These are phyloP conservation scores for Rubroshorea leprosula DNA, from an alignment of 345 rosid species.

Conservation along the genomic window DNA sequence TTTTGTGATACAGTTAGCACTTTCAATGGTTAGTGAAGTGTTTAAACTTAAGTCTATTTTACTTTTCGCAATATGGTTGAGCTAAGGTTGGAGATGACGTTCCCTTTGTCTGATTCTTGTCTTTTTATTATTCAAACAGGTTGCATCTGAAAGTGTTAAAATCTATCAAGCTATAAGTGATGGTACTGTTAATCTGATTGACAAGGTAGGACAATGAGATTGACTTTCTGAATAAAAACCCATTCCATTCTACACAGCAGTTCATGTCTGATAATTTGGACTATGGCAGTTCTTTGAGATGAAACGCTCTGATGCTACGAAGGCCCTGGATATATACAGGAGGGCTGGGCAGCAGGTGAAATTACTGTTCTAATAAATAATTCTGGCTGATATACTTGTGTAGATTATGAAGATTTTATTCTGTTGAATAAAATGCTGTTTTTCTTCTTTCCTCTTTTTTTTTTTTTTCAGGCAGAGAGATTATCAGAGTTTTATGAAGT, in stretches of 20 bases:
- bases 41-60: slow-evolving; percentile 10
- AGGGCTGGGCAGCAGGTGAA: slow-evolving; percentile 88
- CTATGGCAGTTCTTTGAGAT: slow-evolving; percentile 90
- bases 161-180: slow-evolving; percentile 83
- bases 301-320: slow-evolving; percentile 81
- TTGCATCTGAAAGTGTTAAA: slow-evolving; percentile 83
- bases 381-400: not conserved
- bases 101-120: not conserved
- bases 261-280: slow-evolving; percentile 16
- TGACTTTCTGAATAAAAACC: slow-evolving; percentile 10
- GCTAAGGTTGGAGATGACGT: slow-evolving; percentile 7
- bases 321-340: slow-evolving; percentile 76
- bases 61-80: not conserved
- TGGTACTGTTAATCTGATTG: slow-evolving; percentile 83
- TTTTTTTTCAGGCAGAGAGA: slow-evolving; percentile 66
- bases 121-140: slow-evolving; percentile 38
- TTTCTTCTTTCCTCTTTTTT: not conserved
- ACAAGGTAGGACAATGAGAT: slow-evolving; percentile 54
- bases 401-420: slow-evolving; percentile 12
- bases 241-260: slow-evolving; percentile 8
- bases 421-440: not conserved
- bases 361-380: slow-evolving; percentile 7
- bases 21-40: slow-evolving; percentile 61
- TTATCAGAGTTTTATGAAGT: slow-evolving; percentile 94
- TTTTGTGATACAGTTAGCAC: slow-evolving; percentile 77